These are phyloP conservation scores for Zostera marina DNA, from an alignment of 116 monocot genomes.

Conservation along the genomic window DNA sequence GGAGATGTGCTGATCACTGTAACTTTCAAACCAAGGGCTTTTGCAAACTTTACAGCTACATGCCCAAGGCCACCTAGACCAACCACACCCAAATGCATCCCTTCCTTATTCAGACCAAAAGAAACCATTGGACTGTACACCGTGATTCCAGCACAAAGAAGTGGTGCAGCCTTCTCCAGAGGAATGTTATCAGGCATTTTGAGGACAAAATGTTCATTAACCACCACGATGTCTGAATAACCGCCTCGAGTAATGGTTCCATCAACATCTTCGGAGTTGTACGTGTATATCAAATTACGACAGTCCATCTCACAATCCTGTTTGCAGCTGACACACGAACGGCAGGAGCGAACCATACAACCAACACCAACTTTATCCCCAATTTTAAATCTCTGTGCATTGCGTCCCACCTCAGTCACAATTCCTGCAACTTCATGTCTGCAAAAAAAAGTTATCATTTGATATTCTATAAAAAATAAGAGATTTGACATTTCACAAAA, in stretches of 20 bases:
- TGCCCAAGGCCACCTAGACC: slow-evolving; percentile 33
- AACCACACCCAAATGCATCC: slow-evolving; percentile 19
- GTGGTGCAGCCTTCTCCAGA: slow-evolving; percentile 18
- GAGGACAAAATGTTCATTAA: slow-evolving; percentile 12
- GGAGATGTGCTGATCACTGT: slow-evolving; percentile 20
- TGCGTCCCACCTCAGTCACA: slow-evolving; percentile 21
- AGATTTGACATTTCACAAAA: too few relatives aligned
- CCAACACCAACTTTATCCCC: slow-evolving; percentile 26
- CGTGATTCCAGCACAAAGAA: slow-evolving; percentile 26
- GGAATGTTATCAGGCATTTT: slow-evolving; percentile 17
- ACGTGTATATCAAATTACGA: slow-evolving; percentile 9
- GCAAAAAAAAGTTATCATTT: background rate
- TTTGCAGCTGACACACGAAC: slow-evolving; percentile 13
- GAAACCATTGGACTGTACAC: slow-evolving; percentile 27
- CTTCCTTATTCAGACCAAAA: slow-evolving; percentile 13
- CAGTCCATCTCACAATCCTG: slow-evolving; percentile 21
- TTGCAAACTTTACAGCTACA: slow-evolving; percentile 24
- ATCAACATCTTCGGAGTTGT: slow-evolving; percentile 6
- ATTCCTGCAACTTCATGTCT: slow-evolving; percentile 28
- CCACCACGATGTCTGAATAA: slow-evolving; percentile 13
- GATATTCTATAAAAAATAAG: background rate
- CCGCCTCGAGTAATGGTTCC: slow-evolving; percentile 19
- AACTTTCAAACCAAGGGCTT: slow-evolving; percentile 22
- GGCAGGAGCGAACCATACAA: slow-evolving; percentile 16
- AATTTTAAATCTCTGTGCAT: slow-evolving; percentile 19